A percentile compares a stretch with the other conserved stretches of the same genome.
phyloP scores from a whole-genome alignment of 2,329 filamentous ascomycete genomes.

The Clonostachys rhizophaga region DNA sequence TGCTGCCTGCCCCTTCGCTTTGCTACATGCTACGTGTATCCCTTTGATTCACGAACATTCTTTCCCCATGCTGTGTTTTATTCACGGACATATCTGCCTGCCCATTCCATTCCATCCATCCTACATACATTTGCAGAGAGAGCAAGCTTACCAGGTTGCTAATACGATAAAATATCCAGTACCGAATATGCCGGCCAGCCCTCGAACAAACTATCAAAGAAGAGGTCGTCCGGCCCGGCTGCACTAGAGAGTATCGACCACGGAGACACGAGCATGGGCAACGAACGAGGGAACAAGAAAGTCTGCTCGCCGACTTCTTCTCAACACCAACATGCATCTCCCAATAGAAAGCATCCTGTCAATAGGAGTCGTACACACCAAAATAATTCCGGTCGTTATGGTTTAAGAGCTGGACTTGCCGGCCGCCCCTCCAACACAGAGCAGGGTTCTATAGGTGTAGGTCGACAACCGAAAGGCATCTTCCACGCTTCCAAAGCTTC shows the following conservation, averaged over 20 bases:
- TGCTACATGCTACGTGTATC: not conserved
- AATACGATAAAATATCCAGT: not conserved
- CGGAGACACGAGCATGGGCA: too few relatives aligned
- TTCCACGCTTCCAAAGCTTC: not conserved
- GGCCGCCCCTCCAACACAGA: slow-evolving; percentile 19
- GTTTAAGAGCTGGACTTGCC: not conserved
- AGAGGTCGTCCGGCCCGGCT: not conserved
- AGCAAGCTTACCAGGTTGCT: not conserved
- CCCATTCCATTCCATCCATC: not conserved
- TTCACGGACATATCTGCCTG: too few relatives aligned
- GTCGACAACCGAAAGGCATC: not conserved
- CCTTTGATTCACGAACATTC: not conserved
- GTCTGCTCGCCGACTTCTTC: too few relatives aligned
- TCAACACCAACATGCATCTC: not conserved
- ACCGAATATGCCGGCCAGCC: not conserved
- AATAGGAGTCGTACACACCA: too few relatives aligned
- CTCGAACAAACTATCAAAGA: not conserved
- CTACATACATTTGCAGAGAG: not conserved
- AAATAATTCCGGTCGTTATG: too few relatives aligned
- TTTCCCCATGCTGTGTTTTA: not conserved
- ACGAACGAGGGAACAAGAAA: too few relatives aligned
- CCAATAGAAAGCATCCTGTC: too few relatives aligned
- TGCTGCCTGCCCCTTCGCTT: not conserved
- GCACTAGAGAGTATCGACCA: too few relatives aligned
- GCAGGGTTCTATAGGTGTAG: slow-evolving; percentile 4